Evolutionary conservation across 169 alveolate species (phyloP).

Genomic region (Eimeria brunetti): DNA sequence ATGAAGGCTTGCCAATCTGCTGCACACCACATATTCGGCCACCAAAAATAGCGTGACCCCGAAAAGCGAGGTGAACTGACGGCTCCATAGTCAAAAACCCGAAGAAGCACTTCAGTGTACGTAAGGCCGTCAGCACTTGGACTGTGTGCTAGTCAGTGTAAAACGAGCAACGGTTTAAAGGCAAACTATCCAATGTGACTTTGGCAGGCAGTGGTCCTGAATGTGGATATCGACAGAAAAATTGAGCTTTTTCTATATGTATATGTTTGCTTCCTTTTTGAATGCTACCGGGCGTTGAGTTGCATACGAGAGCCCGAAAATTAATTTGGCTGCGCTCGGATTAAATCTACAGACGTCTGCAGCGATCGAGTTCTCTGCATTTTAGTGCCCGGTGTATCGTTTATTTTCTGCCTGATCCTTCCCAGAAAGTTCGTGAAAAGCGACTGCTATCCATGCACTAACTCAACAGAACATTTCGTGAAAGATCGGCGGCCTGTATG

Average conservation of each 20-base stretch:
- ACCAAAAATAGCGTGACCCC: not conserved
- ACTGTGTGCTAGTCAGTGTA: not conserved
- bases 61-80: not conserved
- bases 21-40: not conserved
- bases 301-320: not conserved
- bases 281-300: not conserved
- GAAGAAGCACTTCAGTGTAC: not conserved
- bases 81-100: not conserved
- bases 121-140: not conserved
- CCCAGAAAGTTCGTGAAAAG: not conserved
- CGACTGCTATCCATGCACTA: not conserved
- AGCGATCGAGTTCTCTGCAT: not conserved
- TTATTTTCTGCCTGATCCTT: not conserved
- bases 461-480: not conserved
- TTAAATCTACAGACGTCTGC: not conserved
- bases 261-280: not conserved
- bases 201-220: not conserved
- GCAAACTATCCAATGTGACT: not conserved
- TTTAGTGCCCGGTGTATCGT: not conserved
- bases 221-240: not conserved
- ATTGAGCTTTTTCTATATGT: not conserved
- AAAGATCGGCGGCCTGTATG: not conserved
- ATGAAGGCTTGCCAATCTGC: not conserved
- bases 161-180: not conserved
- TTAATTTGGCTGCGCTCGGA: not conserved